Conservation (phyloP, 805 yeast genomes). For the Kodamaea neixiangensis region DNA sequence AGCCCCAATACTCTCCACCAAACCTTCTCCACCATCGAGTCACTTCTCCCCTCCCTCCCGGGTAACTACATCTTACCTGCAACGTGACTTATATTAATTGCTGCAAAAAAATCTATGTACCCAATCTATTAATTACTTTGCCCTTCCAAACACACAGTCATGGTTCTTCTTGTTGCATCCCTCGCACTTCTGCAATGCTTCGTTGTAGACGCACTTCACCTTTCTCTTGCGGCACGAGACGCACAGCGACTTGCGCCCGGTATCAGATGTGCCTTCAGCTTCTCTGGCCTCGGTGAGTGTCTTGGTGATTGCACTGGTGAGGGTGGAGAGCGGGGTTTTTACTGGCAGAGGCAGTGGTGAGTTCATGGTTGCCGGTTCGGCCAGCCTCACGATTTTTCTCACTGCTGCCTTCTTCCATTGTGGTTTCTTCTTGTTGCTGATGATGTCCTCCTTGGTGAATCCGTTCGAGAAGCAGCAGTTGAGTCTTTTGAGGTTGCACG, state of each 20-base stretch:
- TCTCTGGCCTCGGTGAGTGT: constrained; percentile 13
- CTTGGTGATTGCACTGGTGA: constrained; percentile 12
- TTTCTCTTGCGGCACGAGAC: constrained; percentile 44
- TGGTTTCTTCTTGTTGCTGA: constrained; percentile 32
- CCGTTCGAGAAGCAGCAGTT: constrained; percentile 64
- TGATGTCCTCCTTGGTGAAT: constrained; percentile 62
- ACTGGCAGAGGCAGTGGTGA: constrained; percentile 3
- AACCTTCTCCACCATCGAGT: no score
- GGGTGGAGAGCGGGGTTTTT: constrained; percentile 9
- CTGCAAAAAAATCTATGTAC: not conserved
- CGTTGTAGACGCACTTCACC: constrained; percentile 42
- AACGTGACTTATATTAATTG: not conserved
- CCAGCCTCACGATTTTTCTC: constrained; percentile 5
- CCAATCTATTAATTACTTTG: constrained; percentile 4
- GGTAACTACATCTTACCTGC: not conserved
- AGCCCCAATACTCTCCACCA: no score
- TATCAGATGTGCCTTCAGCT: constrained; percentile 2
- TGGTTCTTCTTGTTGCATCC: constrained; percentile 42
- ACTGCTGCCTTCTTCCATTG: constrained; percentile 10
- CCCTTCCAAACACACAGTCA: constrained; percentile 34
- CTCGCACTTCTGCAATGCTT: constrained; percentile 35
- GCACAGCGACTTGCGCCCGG: constrained; percentile 39
- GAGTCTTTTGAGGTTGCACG: constrained; percentile 49
- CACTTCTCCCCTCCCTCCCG: not conserved
- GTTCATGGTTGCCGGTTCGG: not conserved